Conservation (phyloP, 768 basidiomycete genomes). For the Royoungia palumana region DNA sequence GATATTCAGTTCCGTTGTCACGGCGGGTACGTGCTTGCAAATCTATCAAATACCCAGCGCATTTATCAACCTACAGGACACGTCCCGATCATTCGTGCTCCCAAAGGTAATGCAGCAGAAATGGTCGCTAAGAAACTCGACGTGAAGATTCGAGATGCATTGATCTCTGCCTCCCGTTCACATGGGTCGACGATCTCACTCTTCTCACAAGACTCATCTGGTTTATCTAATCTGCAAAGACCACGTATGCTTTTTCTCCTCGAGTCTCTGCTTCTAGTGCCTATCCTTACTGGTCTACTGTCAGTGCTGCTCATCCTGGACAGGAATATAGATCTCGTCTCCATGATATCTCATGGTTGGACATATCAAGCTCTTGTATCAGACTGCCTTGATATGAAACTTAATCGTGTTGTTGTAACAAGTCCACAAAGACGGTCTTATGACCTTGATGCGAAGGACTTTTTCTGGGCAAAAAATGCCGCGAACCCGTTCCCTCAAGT, state of each 20-base stretch:
- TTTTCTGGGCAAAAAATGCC: slow-evolving; percentile 98
- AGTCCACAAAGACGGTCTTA: slow-evolving; percentile 77
- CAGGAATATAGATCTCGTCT: slow-evolving; percentile 90
- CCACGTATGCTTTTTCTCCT: slow-evolving; percentile 63
- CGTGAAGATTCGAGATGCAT: slow-evolving; percentile 81
- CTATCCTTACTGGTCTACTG: slow-evolving; percentile 7
- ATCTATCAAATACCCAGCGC: neutral
- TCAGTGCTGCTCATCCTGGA: slow-evolving; percentile 91
- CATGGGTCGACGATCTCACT: slow-evolving; percentile 54
- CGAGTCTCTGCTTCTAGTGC: neutral
- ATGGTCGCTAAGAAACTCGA: slow-evolving; percentile 99
- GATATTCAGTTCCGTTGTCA: slow-evolving; percentile 87
- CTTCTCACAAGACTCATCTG: slow-evolving; percentile 78
- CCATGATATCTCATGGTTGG: slow-evolving; percentile 96
- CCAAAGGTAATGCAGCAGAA: slow-evolving; percentile 95
- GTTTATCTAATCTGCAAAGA: slow-evolving; percentile 80
- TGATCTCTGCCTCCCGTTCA: slow-evolving; percentile 66
- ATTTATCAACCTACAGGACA: slow-evolving; percentile 51
- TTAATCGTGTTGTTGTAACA: slow-evolving; percentile 88
- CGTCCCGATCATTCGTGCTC: slow-evolving; percentile 92
- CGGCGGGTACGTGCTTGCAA: slow-evolving; percentile 57
- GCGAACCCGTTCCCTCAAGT: slow-evolving; percentile 97
- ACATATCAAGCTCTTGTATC: slow-evolving; percentile 98
- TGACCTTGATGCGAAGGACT: slow-evolving; percentile 97
- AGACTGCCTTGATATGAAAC: slow-evolving; percentile 94